Evolutionary conservation across 352 stramenopile species (phyloP), one percentile per base, ranked within the genome.

Genomic region (Pythium rishiriense): DNA sequence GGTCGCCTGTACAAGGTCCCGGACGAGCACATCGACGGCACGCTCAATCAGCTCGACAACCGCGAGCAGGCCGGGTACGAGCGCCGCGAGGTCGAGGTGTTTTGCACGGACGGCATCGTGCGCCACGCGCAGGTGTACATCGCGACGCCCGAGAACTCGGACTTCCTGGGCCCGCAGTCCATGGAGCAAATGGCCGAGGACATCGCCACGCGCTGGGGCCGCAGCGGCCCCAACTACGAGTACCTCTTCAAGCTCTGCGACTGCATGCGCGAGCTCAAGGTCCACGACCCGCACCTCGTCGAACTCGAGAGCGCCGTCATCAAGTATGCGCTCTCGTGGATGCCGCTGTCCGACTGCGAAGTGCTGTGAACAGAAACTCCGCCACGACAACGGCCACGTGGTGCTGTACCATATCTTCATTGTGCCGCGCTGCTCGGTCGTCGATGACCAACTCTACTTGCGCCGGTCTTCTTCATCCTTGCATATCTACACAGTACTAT

Each of bases 1-100:
- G 89, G 89, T n/a, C 81, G 83, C 12, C 71, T 96, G 22, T 97
- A 95, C 68, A 90, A 90, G 59, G 83, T 97, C 12, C 81, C 83
- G 8, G 79, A 88, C 54, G 79, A 91, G 61, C 79, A 93, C 64
- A 74, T 94, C n/a, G 45, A 79, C 25, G 73, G 76, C 67, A 93
- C 86, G 49, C 72, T 97, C 35, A 76, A 77, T 29, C 80, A 94
- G 56, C 78, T 97, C 19, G 88, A 96, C 67, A 85, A 90, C 62
- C 86, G 89, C 52, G 89, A 97, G 57, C 78, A 91, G 64, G 81
- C 87, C 15, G 88, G 88, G 43, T 97, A 96, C 66, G 81, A 92
- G 58, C 81, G 84, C 28, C 72, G 82, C 68, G 71, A 83, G 45
- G 83, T 97, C 19, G 77, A 91, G 26, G 88, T 96, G 7, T 69